A percentile compares a stretch with the other conserved stretches of the same genome.
phyloP scores from a whole-genome alignment of 495 filamentous ascomycete genomes.

The Podospora pseudocomata region DNA sequence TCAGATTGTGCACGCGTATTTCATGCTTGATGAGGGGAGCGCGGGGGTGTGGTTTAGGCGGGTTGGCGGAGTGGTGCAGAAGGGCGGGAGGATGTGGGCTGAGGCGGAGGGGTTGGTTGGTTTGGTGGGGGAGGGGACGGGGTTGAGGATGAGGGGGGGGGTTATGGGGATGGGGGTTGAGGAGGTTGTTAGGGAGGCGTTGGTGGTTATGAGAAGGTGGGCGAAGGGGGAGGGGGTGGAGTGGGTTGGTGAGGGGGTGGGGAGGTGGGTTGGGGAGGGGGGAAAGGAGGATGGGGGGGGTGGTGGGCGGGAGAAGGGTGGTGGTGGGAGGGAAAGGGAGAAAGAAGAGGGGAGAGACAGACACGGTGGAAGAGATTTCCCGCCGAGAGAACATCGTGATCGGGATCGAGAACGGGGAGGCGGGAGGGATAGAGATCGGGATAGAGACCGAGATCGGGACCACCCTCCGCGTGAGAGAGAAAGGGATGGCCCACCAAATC shows the following conservation, averaged over 20 bases:
- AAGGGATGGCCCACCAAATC: conserved; percentile 2
- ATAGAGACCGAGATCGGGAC: conserved; percentile 5
- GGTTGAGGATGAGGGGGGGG: conserved; percentile 19
- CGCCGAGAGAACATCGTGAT: background rate
- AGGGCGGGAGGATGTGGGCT: conserved; percentile 27
- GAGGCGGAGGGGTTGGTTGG: conserved; percentile 18
- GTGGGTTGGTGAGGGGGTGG: conserved; percentile 25
- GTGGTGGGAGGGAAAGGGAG: conserved; percentile 10
- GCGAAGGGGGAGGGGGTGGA: conserved; percentile 30
- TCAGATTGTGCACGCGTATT: conserved; percentile 30
- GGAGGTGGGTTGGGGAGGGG: conserved; percentile 12
- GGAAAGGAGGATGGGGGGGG: conserved; percentile 12
- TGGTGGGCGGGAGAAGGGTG: conserved; percentile 12
- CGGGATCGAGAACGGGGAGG: conserved; percentile 14
- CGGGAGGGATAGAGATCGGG: conserved; percentile 20
- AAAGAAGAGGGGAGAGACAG: too few relatives aligned
- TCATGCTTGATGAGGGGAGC: conserved; percentile 22
- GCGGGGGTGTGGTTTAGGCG: conserved; percentile 15
- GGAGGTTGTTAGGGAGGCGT: conserved; percentile 26
- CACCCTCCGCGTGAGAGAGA: background rate
- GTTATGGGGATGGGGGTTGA: conserved; percentile 28
- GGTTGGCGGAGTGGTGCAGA: conserved; percentile 21
- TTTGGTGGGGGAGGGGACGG: conserved; percentile 22
- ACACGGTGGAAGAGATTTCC: too few relatives aligned
- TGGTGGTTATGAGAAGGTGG: conserved; percentile 32